These are phyloP conservation scores for Pseudopithomyces chartarum DNA, from an alignment of 2,329 filamentous ascomycete species.

Conservation along the genomic window DNA sequence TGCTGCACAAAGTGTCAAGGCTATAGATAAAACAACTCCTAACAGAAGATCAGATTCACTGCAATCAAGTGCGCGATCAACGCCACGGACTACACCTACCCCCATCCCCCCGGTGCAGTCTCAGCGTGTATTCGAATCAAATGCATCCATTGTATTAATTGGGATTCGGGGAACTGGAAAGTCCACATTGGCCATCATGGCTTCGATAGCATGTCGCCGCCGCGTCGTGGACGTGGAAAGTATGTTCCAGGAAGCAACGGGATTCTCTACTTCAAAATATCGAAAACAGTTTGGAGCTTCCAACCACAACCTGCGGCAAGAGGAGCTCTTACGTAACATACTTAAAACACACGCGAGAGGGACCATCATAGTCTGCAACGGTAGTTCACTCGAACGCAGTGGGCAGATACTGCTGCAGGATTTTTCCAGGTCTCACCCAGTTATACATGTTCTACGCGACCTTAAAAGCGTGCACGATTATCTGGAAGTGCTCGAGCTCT, in stretches of 20 bases:
- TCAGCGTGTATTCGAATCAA: constrained; percentile 55
- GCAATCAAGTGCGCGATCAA: constrained; percentile 32
- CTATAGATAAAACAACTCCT: background rate
- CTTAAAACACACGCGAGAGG: constrained; percentile 63
- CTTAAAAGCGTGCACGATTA: constrained; percentile 67
- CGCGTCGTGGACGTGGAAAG: constrained; percentile 72
- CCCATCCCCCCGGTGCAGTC: constrained; percentile 24
- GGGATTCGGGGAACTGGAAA: constrained; percentile 77
- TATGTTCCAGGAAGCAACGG: constrained; percentile 68
- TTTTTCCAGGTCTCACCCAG: constrained; percentile 68
- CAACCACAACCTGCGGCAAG: constrained; percentile 68
- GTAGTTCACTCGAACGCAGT: constrained; percentile 69
- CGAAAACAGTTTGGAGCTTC: constrained; percentile 65
- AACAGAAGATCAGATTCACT: constrained; percentile 20
- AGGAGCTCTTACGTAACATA: constrained; percentile 64
- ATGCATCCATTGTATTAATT: constrained; percentile 74
- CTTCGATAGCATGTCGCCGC: constrained; percentile 71
- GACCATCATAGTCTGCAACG: constrained; percentile 73
- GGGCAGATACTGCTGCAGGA: constrained; percentile 65
- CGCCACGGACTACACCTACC: constrained; percentile 33
- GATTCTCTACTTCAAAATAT: constrained; percentile 66
- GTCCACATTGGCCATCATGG: constrained; percentile 75
- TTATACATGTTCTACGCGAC: constrained; percentile 73
- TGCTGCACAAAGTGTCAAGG: background rate
- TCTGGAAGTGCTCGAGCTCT: constrained; percentile 58